These are phyloP conservation scores for Podaxis sp. DNA, from an alignment of 768 basidiomycete species.

Conservation along the genomic window DNA sequence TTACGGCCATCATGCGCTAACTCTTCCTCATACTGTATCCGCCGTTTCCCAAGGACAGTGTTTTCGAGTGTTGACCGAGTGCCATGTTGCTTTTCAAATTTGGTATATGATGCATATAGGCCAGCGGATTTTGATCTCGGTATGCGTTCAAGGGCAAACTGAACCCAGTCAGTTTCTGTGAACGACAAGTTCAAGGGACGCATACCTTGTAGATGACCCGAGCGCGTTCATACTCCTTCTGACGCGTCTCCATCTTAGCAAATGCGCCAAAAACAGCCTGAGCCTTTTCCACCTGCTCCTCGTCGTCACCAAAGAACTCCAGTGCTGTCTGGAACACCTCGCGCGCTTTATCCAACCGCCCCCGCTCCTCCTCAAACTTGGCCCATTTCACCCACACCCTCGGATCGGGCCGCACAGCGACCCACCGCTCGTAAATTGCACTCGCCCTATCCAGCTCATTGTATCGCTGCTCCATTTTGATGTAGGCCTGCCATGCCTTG, in stretches of 20 bases:
- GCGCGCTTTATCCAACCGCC: constrained; percentile 63
- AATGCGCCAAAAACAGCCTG: constrained; percentile 92
- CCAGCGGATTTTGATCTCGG: constrained; percentile 87
- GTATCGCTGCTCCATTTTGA: constrained; percentile 96
- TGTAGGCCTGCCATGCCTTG: constrained; percentile 99
- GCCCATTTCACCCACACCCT: constrained; percentile 82
- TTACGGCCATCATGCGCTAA: constrained; percentile 86
- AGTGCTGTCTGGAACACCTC: constrained; percentile 89
- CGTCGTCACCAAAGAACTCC: constrained; percentile 87
- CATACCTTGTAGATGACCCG: constrained; percentile 93
- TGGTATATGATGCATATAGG: constrained; percentile 91
- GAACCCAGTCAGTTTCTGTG: not conserved
- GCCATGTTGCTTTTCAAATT: constrained; percentile 98
- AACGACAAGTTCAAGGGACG: not conserved
- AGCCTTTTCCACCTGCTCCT: constrained; percentile 92
- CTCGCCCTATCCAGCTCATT: constrained; percentile 89
- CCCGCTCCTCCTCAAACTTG: constrained; percentile 87
- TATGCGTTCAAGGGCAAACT: constrained; percentile 95
- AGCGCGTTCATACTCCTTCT: constrained; percentile 96
- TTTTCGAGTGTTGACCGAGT: constrained; percentile 82
- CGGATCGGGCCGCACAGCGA: constrained; percentile 72
- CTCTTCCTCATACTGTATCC: constrained; percentile 99
- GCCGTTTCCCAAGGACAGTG: constrained; percentile 94
- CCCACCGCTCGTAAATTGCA: constrained; percentile 88
- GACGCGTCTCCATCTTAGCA: constrained; percentile 94